These are phyloP conservation scores for Candida gorgasii DNA, from an alignment of 805 yeast species.

Conservation along the genomic window DNA sequence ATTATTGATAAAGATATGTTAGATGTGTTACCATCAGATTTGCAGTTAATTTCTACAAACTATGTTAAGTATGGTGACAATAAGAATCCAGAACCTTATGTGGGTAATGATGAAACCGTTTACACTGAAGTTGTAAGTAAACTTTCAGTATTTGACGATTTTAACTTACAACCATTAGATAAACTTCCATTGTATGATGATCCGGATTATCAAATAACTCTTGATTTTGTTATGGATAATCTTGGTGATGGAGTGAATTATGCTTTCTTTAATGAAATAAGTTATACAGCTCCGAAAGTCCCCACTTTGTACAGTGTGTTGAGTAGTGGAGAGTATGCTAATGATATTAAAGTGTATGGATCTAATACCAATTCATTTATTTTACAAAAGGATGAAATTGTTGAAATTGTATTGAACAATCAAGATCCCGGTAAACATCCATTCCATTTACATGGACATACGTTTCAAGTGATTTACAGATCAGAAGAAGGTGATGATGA, in stretches of 20 bases:
- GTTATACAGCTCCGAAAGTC: conserved; percentile 78
- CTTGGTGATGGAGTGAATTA: conserved; percentile 85
- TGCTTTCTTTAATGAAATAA: conserved; percentile 91
- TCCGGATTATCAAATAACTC: conserved; percentile 66
- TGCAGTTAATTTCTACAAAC: conserved; percentile 72
- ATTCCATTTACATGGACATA: conserved; percentile 95
- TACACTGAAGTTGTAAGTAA: conserved; percentile 37
- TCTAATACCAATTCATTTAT: conserved; percentile 76
- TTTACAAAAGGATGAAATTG: conserved; percentile 61
- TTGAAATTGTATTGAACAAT: conserved; percentile 84
- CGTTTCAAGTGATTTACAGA: conserved; percentile 79
- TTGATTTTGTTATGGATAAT: conserved; percentile 82
- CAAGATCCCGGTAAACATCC: conserved; percentile 93
- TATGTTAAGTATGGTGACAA: conserved; percentile 59
- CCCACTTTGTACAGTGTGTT: conserved; percentile 83
- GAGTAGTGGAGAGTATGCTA: conserved; percentile 62
- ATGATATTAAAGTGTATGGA: conserved; percentile 65
- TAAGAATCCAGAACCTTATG: conserved; percentile 37
- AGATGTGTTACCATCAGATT: conserved; percentile 67
- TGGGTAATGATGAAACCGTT: conserved; percentile 8
- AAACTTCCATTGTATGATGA: conserved; percentile 54
- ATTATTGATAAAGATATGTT: conserved; percentile 80
- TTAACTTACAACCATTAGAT: conserved; percentile 30
- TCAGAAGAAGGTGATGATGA: conserved; percentile 59
- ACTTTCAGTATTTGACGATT: conserved; percentile 50